A percentile compares a stretch with the other conserved stretches of the same genome.
Conservation (phyloP, 345 rosid genomes). For the Ricinus communis region DNA sequence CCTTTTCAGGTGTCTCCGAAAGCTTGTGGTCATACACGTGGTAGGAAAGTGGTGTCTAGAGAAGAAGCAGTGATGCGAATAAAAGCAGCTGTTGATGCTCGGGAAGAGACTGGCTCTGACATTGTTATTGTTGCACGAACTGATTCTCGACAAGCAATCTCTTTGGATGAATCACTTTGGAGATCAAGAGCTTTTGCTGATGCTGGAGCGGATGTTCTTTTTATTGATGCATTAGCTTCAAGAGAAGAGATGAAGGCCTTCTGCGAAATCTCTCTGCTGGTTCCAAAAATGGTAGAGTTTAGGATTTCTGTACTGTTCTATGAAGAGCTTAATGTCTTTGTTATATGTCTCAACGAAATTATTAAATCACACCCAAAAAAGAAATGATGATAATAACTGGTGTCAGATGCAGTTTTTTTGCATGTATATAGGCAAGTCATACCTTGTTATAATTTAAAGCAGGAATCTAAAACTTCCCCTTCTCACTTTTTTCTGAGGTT, state of each 20-base stretch:
- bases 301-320: background rate
- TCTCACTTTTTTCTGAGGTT: background rate
- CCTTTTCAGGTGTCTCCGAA: conserved; percentile 63
- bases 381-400: background rate
- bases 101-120: conserved; percentile 70
- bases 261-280: conserved; percentile 67
- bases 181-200: conserved; percentile 90
- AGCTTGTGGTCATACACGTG: conserved; percentile 67
- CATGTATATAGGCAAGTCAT: background rate
- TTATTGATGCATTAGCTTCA: conserved; percentile 70
- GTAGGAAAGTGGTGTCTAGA: conserved; percentile 78
- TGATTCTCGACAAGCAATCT: conserved; percentile 79
- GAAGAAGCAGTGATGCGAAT: conserved; percentile 83
- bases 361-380: background rate
- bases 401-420: background rate
- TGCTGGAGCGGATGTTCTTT: conserved; percentile 93
- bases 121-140: conserved; percentile 83
- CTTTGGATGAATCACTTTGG: conserved; percentile 76
- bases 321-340: background rate
- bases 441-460: background rate
- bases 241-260: conserved; percentile 95
- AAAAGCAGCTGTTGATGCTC: conserved; percentile 87
- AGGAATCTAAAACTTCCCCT: background rate
- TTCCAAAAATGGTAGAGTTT: conserved; percentile 78
- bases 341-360: background rate